Conservation (phyloP, 306 rosid species). For the Quercus gilva region DNA sequence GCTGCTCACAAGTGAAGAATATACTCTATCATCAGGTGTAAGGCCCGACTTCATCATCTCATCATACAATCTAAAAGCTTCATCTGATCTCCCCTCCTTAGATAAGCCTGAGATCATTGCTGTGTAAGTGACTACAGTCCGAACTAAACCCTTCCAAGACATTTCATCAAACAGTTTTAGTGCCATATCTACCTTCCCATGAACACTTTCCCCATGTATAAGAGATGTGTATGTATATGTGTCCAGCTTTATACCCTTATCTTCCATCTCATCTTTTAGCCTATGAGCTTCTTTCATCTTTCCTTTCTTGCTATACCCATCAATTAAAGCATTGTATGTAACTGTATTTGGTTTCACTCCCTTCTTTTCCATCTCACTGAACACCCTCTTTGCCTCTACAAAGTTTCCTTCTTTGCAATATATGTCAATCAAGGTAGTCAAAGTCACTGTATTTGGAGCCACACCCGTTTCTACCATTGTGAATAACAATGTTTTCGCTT, state of each 20-base stretch:
- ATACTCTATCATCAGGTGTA: conserved; percentile 74
- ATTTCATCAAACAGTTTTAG: conserved; percentile 60
- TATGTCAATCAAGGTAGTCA: conserved; percentile 63
- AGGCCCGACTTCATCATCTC: conserved; percentile 64
- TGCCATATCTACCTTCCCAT: conserved; percentile 62
- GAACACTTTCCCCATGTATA: conserved; percentile 68
- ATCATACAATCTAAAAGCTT: conserved; percentile 69
- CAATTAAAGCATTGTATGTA: conserved; percentile 66
- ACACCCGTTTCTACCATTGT: conserved; percentile 69
- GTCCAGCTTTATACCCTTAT: conserved; percentile 63
- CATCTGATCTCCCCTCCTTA: conserved; percentile 72
- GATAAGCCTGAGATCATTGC: conserved; percentile 77
- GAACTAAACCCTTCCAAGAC: conserved; percentile 46
- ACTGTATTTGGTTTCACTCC: conserved; percentile 54
- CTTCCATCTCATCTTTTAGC: conserved; percentile 54
- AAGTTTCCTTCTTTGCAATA: conserved; percentile 84
- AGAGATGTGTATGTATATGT: conserved; percentile 70
- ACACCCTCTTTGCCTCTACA: conserved; percentile 56
- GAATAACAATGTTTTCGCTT: conserved; percentile 58
- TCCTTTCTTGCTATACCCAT: conserved; percentile 61
- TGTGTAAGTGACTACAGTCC: conserved; percentile 55
- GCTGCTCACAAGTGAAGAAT: conserved; percentile 60
- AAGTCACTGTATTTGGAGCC: conserved; percentile 52
- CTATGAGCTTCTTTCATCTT: conserved; percentile 56
- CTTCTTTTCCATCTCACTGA: conserved; percentile 56